Evolutionary conservation across 768 basidiomycete species (phyloP).

Genomic region (Gyrodon lividus): DNA sequence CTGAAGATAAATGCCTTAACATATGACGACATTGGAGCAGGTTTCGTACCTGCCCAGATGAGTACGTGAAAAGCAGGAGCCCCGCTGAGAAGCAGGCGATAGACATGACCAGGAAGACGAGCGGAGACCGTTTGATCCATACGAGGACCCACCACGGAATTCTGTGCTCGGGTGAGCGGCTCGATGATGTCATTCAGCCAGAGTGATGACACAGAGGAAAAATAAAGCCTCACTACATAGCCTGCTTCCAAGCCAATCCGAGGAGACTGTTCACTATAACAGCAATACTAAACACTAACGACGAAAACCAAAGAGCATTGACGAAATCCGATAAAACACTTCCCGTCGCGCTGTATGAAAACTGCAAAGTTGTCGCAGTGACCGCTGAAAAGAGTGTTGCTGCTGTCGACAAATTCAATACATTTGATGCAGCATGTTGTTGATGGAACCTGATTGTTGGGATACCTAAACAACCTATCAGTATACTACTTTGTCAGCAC

Average conservation of each 20-base stretch:
- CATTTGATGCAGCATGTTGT: conserved; percentile 47
- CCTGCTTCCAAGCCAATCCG: conserved; percentile 55
- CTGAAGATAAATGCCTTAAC: conserved; percentile 36
- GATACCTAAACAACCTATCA: conserved; percentile 41
- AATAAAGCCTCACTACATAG: conserved; percentile 47
- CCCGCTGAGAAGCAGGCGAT: conserved; percentile 82
- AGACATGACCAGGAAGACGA: conserved; percentile 80
- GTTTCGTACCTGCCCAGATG: conserved; percentile 59
- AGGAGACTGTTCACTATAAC: conserved; percentile 53
- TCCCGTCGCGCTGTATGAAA: conserved; percentile 38
- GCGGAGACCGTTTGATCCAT: conserved; percentile 86
- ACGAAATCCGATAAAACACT: conserved; percentile 41
- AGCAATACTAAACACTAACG: conserved; percentile 52
- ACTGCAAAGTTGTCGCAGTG: conserved; percentile 51
- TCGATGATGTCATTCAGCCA: conserved; percentile 25
- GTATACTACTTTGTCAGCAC: conserved; percentile 16
- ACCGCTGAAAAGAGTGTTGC: conserved; percentile 57
- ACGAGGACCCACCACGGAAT: conserved; percentile 63
- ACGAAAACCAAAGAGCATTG: conserved; percentile 55
- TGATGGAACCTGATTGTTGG: conserved; percentile 56
- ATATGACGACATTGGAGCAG: conserved; percentile 21
- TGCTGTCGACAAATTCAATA: conserved; percentile 51
- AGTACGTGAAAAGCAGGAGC: conserved; percentile 73
- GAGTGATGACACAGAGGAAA: conserved; percentile 6
- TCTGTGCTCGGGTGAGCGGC: conserved; percentile 52